A percentile compares a stretch with the other conserved stretches of the same genome.
These are phyloP conservation scores for Peterozyma toletana DNA, from an alignment of 805 yeast genomes.

Conservation along the genomic window DNA sequence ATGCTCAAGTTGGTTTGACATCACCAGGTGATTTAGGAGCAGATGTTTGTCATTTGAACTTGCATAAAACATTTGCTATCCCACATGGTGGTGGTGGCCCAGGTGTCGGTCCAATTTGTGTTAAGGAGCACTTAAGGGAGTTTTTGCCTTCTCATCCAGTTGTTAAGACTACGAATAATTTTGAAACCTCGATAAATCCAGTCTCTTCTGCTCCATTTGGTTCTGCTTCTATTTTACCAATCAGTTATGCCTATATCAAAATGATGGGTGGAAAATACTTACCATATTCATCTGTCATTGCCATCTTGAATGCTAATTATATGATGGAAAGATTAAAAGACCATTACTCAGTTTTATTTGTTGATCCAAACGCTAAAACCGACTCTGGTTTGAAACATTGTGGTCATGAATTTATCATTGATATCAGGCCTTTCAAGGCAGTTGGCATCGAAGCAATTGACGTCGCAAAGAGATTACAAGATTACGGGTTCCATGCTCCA, in stretches of 20 bases:
- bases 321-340: slow-evolving; percentile 75
- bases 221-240: slow-evolving; percentile 87
- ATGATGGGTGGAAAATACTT: slow-evolving; percentile 84
- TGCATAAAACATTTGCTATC: slow-evolving; percentile 95
- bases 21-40: slow-evolving; percentile 98
- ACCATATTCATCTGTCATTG: slow-evolving; percentile 81
- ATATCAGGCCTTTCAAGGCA: slow-evolving; percentile 75
- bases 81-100: slow-evolving; percentile 99
- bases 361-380: slow-evolving; percentile 36
- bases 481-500: slow-evolving; percentile 98
- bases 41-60: slow-evolving; percentile 93
- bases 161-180: slow-evolving; percentile 33
- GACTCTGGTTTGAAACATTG: slow-evolving; percentile 60
- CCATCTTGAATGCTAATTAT: slow-evolving; percentile 93
- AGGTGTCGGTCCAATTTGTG: slow-evolving; percentile 98
- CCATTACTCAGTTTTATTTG: slow-evolving; percentile 70
- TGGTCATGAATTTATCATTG: slow-evolving; percentile 95
- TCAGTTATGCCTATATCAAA: slow-evolving; percentile 91
- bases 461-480: slow-evolving; percentile 94
- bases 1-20: slow-evolving; percentile 96
- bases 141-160: slow-evolving; percentile 78
- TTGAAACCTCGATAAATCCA: slow-evolving; percentile 49
- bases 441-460: slow-evolving; percentile 90
- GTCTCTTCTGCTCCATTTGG: slow-evolving; percentile 95
- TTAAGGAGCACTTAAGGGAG: slow-evolving; percentile 68